Percentiles rank a stretch among this genome's conserved stretches.
Conservation (phyloP, 1,139 yeast genomes). For the Blastobotrys proliferans region DNA sequence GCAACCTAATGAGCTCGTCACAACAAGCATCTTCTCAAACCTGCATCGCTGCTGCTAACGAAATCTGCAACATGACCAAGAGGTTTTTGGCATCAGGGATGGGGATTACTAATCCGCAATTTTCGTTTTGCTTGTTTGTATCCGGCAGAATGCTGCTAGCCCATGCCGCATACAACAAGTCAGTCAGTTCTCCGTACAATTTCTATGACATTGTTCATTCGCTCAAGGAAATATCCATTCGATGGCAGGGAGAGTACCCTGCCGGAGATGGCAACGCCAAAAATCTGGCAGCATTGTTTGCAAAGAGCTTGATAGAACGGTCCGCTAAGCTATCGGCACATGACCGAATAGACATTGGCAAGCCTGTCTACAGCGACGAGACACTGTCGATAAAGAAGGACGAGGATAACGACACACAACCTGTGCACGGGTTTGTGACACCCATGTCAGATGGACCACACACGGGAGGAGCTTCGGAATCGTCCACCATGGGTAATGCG, state of each 20-base stretch:
- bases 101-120: conserved; percentile 17
- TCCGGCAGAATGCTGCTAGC: conserved; percentile 16
- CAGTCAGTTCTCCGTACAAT: neutral
- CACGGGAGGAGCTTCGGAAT: too few relatives aligned
- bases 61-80: conserved; percentile 14
- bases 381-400: too few relatives aligned
- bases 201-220: conserved; percentile 4
- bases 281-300: conserved; percentile 12
- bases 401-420: too few relatives aligned
- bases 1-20: conserved; percentile 2
- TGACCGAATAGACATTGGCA: neutral
- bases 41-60: conserved; percentile 14
- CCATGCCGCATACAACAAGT: conserved; percentile 11
- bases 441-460: neutral
- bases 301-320: conserved; percentile 6
- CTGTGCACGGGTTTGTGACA: neutral
- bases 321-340: neutral
- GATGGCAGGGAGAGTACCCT: conserved; percentile 8
- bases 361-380: conserved; percentile 2
- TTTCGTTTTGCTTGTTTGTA: conserved; percentile 20
- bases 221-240: conserved; percentile 7
- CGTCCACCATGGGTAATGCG: too few relatives aligned
- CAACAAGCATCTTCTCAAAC: conserved; percentile 7
- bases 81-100: conserved; percentile 10
- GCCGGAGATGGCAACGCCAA: neutral